Base-by-base conservation (phyloP, 441 rosid genomes). In the Erodium texanum region DNA sequence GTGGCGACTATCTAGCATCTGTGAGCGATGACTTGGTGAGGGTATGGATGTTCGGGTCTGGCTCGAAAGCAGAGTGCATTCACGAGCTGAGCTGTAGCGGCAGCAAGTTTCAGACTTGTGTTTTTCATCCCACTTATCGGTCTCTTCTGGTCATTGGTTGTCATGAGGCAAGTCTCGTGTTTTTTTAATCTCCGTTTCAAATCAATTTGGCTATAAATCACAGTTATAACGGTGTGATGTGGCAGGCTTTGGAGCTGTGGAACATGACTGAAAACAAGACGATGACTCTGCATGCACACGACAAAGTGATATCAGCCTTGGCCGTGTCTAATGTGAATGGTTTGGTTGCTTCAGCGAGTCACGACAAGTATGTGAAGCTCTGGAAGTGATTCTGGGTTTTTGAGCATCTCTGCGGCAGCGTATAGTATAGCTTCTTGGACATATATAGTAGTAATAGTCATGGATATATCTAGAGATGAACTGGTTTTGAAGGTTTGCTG, bases 21-120 rank as follows among this genome's bases (percentile, higher is more conserved):
- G 95, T 88, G 29, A 91, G 99, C 52, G 97, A 91, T 82, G 95
- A 89, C 71, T 82, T 87, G 69, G 97, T 93, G 29, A 84, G 85
- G 82, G 96, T 89, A 10, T 93, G 97, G 99, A 78, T 84, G 7
- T 74, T 91, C n/a, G 89, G 95, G 62, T 79, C 95, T 16, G 16
- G 16, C 15, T 75, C 81, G 69, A 89, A 87, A 75, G 93, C 89
- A 64, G 90, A 91, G 65, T 89, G 90, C 61, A 83, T 89, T 78
- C 85, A 87, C 70, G 88, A 87, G 81, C 81, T 91, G 81, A 85
- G 84, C 75, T 85, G 93, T 73, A 87, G 84, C 19, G 93, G 92
- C 65, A 87, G 84, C 81, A 89, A 86, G 69, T 93, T 88, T 78
- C 89, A 86, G 70, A 84, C 97, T 16, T 91, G 93, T 41, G 87